phyloP scores from a whole-genome alignment of 192 early-diverging fungal species.

The Coemansia sp. region DNA sequence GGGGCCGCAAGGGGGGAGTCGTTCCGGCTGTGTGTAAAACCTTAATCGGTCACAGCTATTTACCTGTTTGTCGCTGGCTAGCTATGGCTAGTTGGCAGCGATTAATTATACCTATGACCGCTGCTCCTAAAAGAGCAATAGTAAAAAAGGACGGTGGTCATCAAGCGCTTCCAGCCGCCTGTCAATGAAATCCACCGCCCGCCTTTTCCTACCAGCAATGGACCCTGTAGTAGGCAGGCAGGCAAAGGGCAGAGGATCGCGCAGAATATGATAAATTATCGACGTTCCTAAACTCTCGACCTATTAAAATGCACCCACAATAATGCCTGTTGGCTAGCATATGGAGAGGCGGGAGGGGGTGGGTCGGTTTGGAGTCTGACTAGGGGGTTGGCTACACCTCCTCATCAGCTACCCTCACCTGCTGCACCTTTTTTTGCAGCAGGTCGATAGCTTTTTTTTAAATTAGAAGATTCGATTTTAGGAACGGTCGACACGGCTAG shows the following conservation, averaged over 20 bases:
- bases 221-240: slow-evolving; percentile 10
- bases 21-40: slow-evolving; percentile 7
- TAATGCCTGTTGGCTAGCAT: too few species aligned
- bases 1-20: slow-evolving; percentile 10
- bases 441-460: not conserved
- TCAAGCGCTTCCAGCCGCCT: not conserved
- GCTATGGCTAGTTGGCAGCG: not conserved
- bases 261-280: slow-evolving; percentile 1
- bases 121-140: not conserved
- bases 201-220: slow-evolving; percentile 10
- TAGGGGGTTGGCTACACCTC: not conserved
- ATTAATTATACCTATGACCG: slow-evolving; percentile 6
- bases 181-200: slow-evolving; percentile 8
- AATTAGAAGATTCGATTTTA: not conserved
- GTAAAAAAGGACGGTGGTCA: not conserved
- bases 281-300: not conserved
- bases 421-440: not conserved
- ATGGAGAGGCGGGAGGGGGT: not conserved
- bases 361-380: not conserved
- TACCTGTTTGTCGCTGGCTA: not conserved
- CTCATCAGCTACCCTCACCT: not conserved
- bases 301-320: not conserved
- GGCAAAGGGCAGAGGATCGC: slow-evolving; percentile 3
- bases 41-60: slow-evolving; percentile 16
- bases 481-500: not conserved